A percentile compares a stretch with the other conserved stretches of the same genome.
These are phyloP conservation scores for Rhizomucor pusillus DNA, from an alignment of 371 early-diverging fungal genomes.

Conservation along the genomic window DNA sequence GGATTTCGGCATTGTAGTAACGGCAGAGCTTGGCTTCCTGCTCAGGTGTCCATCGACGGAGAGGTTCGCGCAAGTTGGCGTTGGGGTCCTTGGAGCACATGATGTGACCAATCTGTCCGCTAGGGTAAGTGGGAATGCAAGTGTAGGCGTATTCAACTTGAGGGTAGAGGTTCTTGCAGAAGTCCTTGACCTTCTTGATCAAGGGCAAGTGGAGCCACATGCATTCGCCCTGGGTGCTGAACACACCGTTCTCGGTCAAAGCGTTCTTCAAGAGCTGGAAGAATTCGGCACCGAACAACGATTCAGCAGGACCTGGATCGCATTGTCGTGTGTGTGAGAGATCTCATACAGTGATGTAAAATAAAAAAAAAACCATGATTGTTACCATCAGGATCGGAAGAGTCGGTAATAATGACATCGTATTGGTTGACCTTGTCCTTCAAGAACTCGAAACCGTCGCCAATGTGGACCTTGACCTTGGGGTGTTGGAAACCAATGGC, in stretches of 20 bases:
- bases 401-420: conserved; percentile 98
- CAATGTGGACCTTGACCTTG: conserved; percentile 91
- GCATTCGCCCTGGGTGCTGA: conserved; percentile 97
- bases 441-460: conserved; percentile 93
- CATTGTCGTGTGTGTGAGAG: too few species aligned
- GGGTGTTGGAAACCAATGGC: conserved; percentile 92
- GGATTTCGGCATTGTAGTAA: conserved; percentile 94
- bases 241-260: conserved; percentile 85
- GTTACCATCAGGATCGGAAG: conserved; percentile 94
- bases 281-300: conserved; percentile 87
- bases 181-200: conserved; percentile 83
- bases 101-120: conserved; percentile 95
- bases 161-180: conserved; percentile 80
- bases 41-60: conserved; percentile 74
- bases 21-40: conserved; percentile 78
- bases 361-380: not conserved
- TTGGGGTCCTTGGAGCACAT: conserved; percentile 81
- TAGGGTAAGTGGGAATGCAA: conserved; percentile 95
- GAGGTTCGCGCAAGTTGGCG: conserved; percentile 72
- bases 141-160: conserved; percentile 90
- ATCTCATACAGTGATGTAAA: too few species aligned
- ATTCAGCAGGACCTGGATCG: conserved; percentile 82
- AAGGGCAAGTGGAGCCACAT: conserved; percentile 94
- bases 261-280: conserved; percentile 90
- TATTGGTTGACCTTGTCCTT: conserved; percentile 81